Conservation (phyloP, 2,329 filamentous ascomycete species). For the Diplodia seriata region DNA sequence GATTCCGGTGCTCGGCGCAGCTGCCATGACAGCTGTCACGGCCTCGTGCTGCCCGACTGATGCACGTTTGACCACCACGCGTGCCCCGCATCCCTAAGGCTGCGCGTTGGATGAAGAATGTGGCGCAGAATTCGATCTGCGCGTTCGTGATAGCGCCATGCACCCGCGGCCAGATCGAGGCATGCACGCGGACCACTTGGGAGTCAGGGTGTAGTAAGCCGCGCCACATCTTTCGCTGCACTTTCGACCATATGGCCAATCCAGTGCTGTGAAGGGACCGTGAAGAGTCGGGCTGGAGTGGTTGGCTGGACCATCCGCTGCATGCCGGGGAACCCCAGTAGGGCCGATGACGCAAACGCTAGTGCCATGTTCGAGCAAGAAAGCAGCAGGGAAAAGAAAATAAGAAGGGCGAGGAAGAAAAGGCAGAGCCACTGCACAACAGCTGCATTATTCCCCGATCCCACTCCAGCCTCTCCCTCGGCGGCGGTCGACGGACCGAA, state of each 20-base stretch:
- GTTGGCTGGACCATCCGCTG: background rate
- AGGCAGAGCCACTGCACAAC: background rate
- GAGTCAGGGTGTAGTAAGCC: background rate
- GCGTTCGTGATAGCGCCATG: background rate
- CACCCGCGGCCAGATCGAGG: background rate
- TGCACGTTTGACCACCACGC: constrained; percentile 15
- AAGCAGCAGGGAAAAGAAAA: background rate
- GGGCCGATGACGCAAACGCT: background rate
- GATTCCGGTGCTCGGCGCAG: constrained; percentile 20
- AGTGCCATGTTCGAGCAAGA: background rate
- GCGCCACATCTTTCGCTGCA: background rate
- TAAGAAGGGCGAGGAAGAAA: background rate
- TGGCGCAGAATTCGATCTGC: background rate
- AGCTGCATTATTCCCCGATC: background rate
- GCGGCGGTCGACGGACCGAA: background rate
- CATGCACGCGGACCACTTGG: background rate
- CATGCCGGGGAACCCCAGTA: background rate
- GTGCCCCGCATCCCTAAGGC: background rate
- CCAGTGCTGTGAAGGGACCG: background rate
- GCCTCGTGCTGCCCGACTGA: constrained; percentile 22
- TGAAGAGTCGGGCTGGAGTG: background rate
- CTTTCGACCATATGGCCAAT: background rate
- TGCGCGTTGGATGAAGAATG: constrained; percentile 2
- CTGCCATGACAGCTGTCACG: constrained; percentile 11
- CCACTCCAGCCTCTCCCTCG: background rate